Conservation (phyloP, 2,329 filamentous ascomycete species). For the Diaporthe ampelina region DNA sequence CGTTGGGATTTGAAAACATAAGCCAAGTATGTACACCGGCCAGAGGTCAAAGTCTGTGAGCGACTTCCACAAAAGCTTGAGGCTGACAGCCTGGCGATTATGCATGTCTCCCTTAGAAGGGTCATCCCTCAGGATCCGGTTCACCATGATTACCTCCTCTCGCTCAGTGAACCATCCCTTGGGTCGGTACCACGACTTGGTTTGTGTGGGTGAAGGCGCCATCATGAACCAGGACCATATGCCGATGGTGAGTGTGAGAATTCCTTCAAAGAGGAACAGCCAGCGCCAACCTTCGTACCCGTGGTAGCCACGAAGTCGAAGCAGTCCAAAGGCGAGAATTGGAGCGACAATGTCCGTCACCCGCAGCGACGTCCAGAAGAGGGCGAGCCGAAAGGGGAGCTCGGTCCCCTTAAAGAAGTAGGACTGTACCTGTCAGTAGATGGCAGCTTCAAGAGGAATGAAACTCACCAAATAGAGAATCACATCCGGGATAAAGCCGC, state of each 20-base stretch:
- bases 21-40: slow-evolving; percentile 66
- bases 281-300: slow-evolving; percentile 57
- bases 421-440: slow-evolving; percentile 35
- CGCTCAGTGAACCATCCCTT: slow-evolving; percentile 66
- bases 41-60: slow-evolving; percentile 70
- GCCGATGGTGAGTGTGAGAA: slow-evolving; percentile 59
- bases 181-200: slow-evolving; percentile 57
- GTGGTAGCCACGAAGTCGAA: slow-evolving; percentile 50
- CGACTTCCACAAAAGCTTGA: slow-evolving; percentile 61
- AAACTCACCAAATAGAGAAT: too few species aligned
- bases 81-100: slow-evolving; percentile 67
- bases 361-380: slow-evolving; percentile 52
- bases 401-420: slow-evolving; percentile 53
- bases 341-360: slow-evolving; percentile 51
- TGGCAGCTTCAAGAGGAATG: too few species aligned
- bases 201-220: slow-evolving; percentile 58
- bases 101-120: slow-evolving; percentile 71
- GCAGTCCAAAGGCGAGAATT: slow-evolving; percentile 51
- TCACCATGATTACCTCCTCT: slow-evolving; percentile 71
- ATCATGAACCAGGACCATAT: slow-evolving; percentile 63
- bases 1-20: slow-evolving; percentile 62
- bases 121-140: slow-evolving; percentile 68
- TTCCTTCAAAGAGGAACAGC: slow-evolving; percentile 67
- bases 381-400: slow-evolving; percentile 51
- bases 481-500: slow-evolving; percentile 54